Base-by-base conservation (phyloP, 805 yeast genomes). In the Wickerhamomyces canadensis region DNA sequence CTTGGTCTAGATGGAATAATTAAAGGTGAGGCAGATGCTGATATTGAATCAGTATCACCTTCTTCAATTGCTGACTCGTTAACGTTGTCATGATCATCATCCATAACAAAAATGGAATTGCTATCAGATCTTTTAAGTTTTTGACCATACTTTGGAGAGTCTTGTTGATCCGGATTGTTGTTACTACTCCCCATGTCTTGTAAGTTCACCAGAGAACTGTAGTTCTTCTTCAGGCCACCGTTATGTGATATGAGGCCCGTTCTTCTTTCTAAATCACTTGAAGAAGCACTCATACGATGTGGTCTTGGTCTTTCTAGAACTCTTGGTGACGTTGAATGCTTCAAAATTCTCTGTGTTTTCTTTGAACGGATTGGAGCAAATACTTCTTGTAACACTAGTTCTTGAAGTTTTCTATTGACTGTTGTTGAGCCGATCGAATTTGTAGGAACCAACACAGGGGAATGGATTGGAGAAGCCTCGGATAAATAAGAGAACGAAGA, bases 361-460 rank as follows among this genome's bases (percentile, higher is more conserved):
- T 37, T 43, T 14, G 40, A 33, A 8, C 31, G 31, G 2, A 33
- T 45, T 14, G 79, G 78, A 5, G 78, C 76, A 61, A 84, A 83
- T 0, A 83, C 93, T 52, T 84, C 94, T 23, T 75, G 71, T 18
- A 84, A 55, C 0, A 84, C 85, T 34, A 78, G 61, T 48, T 84
- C 91, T 48, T 82, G 81, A 19, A 84, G 60, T 50, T 78, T 75
- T n/a, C 77, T 68, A 54, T 84, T 84, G 4, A 84, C 78, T 4
- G 74, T 73, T 0, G 94, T 84, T 2, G 86, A 70, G 1, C 84
- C 85, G 49, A 66, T 38, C 5, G 56, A 44, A 17, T 27, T 41
- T 27, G 42, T 13, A 12, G 44, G 39, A 8, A 42, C 35, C 33
- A 33, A 18, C 2, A 38, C 41, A 34, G 55, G 52, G 19, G 65